These are phyloP conservation scores for Leccinum truebloodii DNA, from an alignment of 768 basidiomycete species.

Conservation along the genomic window DNA sequence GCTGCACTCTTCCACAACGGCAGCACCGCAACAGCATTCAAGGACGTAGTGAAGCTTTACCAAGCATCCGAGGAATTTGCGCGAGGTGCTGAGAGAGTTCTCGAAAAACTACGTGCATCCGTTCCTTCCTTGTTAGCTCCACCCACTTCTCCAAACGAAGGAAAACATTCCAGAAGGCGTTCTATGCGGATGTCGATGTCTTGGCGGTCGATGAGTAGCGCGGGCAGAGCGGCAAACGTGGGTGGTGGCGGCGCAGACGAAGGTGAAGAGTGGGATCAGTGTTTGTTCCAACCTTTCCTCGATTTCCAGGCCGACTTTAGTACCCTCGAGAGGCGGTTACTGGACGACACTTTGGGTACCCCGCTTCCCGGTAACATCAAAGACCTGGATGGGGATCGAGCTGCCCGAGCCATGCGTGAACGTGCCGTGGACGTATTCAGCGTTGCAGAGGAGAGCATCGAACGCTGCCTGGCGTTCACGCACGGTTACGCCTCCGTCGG, in stretches of 20 bases:
- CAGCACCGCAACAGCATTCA: slow-evolving; percentile 56
- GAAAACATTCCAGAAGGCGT: slow-evolving; percentile 46
- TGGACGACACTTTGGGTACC: slow-evolving; percentile 59
- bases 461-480: slow-evolving; percentile 76
- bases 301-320: slow-evolving; percentile 88
- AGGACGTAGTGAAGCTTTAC: slow-evolving; percentile 69
- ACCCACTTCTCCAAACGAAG: slow-evolving; percentile 25
- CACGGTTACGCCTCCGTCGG: slow-evolving; percentile 84
- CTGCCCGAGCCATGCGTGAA: slow-evolving; percentile 71
- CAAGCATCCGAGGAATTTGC: slow-evolving; percentile 85
- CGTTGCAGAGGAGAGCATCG: slow-evolving; percentile 77
- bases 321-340: slow-evolving; percentile 67
- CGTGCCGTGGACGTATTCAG: slow-evolving; percentile 73
- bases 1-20: slow-evolving; percentile 66
- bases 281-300: slow-evolving; percentile 91
- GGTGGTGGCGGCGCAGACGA: slow-evolving; percentile 19
- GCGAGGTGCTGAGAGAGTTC: slow-evolving; percentile 63
- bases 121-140: slow-evolving; percentile 21
- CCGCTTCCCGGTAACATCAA: slow-evolving; percentile 37
- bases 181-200: slow-evolving; percentile 70
- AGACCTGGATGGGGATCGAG: slow-evolving; percentile 38
- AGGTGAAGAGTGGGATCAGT: slow-evolving; percentile 77
- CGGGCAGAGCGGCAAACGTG: slow-evolving; percentile 18
- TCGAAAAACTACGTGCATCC: slow-evolving; percentile 67
- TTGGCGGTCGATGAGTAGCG: slow-evolving; percentile 43